phyloP scores from a whole-genome alignment of 345 rosid species.

The Hypericum androsaemum region DNA sequence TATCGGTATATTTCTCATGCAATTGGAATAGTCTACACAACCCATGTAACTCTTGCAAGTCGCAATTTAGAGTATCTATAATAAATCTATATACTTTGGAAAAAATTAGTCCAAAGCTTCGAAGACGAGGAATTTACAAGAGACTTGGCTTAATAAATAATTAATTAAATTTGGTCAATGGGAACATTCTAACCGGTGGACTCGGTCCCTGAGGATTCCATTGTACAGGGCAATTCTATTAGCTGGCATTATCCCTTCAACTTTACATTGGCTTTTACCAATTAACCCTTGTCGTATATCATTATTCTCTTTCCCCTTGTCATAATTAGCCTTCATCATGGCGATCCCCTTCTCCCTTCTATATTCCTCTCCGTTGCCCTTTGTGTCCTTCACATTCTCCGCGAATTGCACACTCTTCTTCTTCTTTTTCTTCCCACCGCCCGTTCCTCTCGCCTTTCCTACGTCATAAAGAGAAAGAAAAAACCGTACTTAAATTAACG shows the following conservation, averaged over 20 bases:
- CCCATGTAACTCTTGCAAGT: too few species aligned
- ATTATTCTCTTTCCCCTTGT: constrained; percentile 4
- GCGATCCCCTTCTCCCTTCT: constrained; percentile 23
- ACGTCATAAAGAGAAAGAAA: not conserved
- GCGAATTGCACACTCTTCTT: constrained; percentile 62
- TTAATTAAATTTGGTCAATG: constrained; percentile 16
- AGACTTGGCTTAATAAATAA: not conserved
- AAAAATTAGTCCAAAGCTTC: too few species aligned
- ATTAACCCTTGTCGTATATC: constrained; percentile 9
- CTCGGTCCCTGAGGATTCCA: constrained; percentile 59
- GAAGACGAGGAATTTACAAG: not conserved
- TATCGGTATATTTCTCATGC: too few species aligned
- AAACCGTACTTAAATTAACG: not conserved
- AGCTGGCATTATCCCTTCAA: constrained; percentile 17
- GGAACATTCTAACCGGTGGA: constrained; percentile 33
- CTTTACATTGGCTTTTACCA: too few species aligned
- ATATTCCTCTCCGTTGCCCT: constrained; percentile 47
- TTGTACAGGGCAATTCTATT: constrained; percentile 57
- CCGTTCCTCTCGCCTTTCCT: constrained; percentile 34
- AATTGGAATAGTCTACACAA: too few species aligned
- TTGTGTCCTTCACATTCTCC: constrained; percentile 57
- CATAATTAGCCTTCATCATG: not conserved
- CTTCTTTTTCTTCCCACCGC: constrained; percentile 27
- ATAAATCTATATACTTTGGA: too few species aligned
- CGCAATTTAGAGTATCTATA: too few species aligned